phyloP scores from a whole-genome alignment of 2,329 filamentous ascomycete genomes.

The Celoporthe dispersa region DNA sequence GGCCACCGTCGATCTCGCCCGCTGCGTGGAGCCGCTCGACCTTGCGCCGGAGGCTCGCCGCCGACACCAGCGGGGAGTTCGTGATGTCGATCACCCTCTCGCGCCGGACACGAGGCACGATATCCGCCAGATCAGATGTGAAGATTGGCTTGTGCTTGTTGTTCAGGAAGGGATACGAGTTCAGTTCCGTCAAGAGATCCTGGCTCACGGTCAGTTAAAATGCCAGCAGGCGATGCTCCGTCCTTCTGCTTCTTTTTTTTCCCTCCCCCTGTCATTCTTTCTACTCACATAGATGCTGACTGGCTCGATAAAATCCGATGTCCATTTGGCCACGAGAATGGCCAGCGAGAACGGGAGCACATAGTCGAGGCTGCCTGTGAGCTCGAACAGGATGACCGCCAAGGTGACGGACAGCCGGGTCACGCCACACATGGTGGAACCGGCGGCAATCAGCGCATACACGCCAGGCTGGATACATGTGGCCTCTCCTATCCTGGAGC shows the following conservation, averaged over 20 bases:
- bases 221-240: not conserved
- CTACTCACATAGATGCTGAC: conserved; percentile 82
- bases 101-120: conserved; percentile 74
- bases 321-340: conserved; percentile 97
- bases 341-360: conserved; percentile 93
- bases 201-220: conserved; percentile 39
- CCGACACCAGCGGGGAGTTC: conserved; percentile 77
- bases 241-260: too few species aligned
- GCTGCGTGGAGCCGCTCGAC: conserved; percentile 80
- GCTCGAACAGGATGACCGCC: conserved; percentile 92
- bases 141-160: conserved; percentile 94
- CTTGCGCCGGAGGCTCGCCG: conserved; percentile 76
- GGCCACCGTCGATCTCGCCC: conserved; percentile 88
- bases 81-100: conserved; percentile 89
- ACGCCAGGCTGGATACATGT: conserved; percentile 95
- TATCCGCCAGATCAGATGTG: conserved; percentile 84
- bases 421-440: conserved; percentile 97
- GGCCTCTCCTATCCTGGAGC: conserved; percentile 70
- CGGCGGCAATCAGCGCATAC: conserved; percentile 91
- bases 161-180: conserved; percentile 95
- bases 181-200: conserved; percentile 95
- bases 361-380: conserved; percentile 93
- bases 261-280: too few species aligned
- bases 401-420: conserved; percentile 91
- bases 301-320: conserved; percentile 91